These are phyloP conservation scores for Oryza meyeriana DNA, from an alignment of 176 grass and related monocot species.

Conservation along the genomic window DNA sequence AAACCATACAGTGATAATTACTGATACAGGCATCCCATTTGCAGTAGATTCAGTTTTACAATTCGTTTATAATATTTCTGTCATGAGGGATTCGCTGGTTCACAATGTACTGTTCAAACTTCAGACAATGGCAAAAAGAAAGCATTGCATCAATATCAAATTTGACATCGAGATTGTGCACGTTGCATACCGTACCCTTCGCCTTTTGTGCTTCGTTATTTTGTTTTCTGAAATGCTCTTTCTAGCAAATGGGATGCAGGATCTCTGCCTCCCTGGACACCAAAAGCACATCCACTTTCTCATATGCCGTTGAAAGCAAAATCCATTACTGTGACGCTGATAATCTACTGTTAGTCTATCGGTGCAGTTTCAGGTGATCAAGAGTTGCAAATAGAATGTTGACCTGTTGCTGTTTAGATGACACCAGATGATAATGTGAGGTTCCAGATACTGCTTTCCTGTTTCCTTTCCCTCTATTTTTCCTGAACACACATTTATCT, in stretches of 20 bases:
- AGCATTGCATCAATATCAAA: not conserved
- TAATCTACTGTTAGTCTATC: not conserved
- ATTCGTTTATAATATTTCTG: too few relatives aligned
- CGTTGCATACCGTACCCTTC: not conserved
- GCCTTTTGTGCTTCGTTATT: too few relatives aligned
- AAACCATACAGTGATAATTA: not conserved
- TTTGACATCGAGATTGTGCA: not conserved
- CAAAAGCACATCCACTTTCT: not conserved
- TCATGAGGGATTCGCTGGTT: not conserved
- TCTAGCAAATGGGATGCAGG: not conserved
- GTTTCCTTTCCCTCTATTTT: not conserved
- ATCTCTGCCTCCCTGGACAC: not conserved
- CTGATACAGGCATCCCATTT: not conserved
- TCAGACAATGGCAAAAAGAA: not conserved
- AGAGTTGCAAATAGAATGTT: slow-evolving; percentile 51
- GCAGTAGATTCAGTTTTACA: not conserved
- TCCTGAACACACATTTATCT: not conserved
- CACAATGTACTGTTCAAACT: not conserved
- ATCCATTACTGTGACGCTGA: not conserved
- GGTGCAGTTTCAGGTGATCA: slow-evolving; percentile 30
- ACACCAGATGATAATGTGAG: slow-evolving; percentile 58
- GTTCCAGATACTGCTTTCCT: not conserved
- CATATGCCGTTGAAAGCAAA: not conserved
- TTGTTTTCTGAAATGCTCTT: not conserved
- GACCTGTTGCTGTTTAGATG: slow-evolving; percentile 59